phyloP scores from a whole-genome alignment of 2,329 filamentous ascomycete species.

The Cercospora zeina region DNA sequence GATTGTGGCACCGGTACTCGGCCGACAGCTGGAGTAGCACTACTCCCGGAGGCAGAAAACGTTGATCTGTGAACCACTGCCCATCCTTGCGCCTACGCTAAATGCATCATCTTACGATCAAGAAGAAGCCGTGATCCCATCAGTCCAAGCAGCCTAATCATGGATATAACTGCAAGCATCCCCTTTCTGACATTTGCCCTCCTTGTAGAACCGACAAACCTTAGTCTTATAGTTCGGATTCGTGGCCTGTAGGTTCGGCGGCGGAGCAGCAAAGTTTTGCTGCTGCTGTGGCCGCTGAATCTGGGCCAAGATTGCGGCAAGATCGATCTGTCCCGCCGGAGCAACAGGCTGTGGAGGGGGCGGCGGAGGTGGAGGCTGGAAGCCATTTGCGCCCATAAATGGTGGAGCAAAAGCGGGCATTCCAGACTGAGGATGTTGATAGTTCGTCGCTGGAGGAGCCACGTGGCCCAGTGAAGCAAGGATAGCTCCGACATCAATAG shows the following conservation, averaged over 20 bases:
- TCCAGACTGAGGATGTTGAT: slow-evolving; percentile 26
- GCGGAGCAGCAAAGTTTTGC: slow-evolving; percentile 37
- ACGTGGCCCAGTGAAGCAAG: slow-evolving; percentile 17
- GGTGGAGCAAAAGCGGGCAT: slow-evolving; percentile 20
- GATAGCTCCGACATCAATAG: slow-evolving; percentile 11
- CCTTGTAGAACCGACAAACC: slow-evolving; percentile 55
- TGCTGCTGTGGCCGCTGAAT: slow-evolving; percentile 29
- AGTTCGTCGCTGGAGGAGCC: slow-evolving; percentile 21
- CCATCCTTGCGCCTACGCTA: slow-evolving; percentile 18
- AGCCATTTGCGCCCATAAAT: slow-evolving; percentile 27
- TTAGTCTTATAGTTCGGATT: slow-evolving; percentile 39
- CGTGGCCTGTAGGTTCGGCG: slow-evolving; percentile 30
- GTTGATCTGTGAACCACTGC: background rate
- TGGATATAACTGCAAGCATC: slow-evolving; percentile 39
- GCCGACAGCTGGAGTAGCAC: background rate
- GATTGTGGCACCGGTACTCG: background rate
- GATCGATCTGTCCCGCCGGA: slow-evolving; percentile 28
- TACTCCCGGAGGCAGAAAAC: background rate
- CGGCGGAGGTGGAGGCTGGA: slow-evolving; percentile 22
- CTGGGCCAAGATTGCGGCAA: slow-evolving; percentile 37
- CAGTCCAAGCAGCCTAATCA: slow-evolving; percentile 25
- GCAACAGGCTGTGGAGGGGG: slow-evolving; percentile 20
- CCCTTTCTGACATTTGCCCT: slow-evolving; percentile 55
- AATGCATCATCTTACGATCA: slow-evolving; percentile 10
- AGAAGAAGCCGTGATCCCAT: background rate